Conservation (phyloP, 176 grass and related monocot genomes). For the Alopecurus myosuroides region DNA sequence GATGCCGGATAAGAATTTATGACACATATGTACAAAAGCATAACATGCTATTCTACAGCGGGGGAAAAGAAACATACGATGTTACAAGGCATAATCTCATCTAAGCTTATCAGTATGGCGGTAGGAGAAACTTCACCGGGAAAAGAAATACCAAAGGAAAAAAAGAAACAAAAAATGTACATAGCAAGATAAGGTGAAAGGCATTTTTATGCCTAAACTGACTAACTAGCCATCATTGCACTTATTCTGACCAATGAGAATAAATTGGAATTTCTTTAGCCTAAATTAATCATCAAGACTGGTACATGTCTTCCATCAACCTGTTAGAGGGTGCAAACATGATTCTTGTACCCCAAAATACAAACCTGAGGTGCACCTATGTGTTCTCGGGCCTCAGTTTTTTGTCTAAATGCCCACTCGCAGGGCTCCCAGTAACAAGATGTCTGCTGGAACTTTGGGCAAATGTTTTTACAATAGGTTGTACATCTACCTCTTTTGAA, state of each 20-base stretch:
- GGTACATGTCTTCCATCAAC: constrained; percentile 41
- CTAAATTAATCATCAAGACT: constrained; percentile 40
- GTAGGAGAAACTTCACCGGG: constrained; percentile 4
- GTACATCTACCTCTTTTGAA: constrained; percentile 38
- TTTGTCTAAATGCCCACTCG: constrained; percentile 49
- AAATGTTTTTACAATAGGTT: constrained; percentile 44
- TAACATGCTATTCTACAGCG: not conserved
- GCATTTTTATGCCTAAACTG: constrained; percentile 32
- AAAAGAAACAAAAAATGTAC: not conserved
- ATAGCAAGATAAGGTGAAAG: not conserved
- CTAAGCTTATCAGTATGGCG: not conserved
- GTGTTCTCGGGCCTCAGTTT: constrained; percentile 46
- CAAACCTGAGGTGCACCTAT: constrained; percentile 26
- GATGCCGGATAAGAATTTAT: not conserved
- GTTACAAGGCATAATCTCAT: constrained; percentile 4
- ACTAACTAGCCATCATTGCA: constrained; percentile 50
- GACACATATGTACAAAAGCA: not conserved
- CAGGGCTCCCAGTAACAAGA: constrained; percentile 34
- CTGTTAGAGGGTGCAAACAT: constrained; percentile 31
- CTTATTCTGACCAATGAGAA: constrained; percentile 36
- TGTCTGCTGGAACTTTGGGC: constrained; percentile 53
- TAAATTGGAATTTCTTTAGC: constrained; percentile 30
- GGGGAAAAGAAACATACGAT: not conserved
- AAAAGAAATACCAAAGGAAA: not conserved
- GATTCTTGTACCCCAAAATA: constrained; percentile 33